phyloP scores from a whole-genome alignment of 163 green algal genomes.

The Botryococcus braunii region DNA sequence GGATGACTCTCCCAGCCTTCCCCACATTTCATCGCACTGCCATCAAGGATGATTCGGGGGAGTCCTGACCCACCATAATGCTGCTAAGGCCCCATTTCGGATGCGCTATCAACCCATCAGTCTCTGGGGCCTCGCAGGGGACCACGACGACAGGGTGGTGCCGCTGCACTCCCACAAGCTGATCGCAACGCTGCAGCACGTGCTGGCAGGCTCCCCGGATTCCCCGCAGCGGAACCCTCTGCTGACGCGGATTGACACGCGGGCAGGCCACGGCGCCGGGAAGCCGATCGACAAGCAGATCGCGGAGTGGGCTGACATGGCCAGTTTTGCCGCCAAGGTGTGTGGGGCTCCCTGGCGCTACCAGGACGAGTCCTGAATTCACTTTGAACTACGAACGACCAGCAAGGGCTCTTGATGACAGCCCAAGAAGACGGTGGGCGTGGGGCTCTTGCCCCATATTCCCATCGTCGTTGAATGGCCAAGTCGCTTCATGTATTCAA shows the following conservation, averaged over 20 bases:
- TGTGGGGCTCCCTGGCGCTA: constrained; percentile 44
- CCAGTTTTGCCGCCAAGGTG: constrained; percentile 57
- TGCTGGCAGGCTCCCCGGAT: constrained; percentile 17
- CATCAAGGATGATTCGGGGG: neutral
- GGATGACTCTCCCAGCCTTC: neutral
- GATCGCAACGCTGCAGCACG: constrained; percentile 66
- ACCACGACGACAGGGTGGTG: constrained; percentile 89
- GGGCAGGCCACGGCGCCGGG: constrained; percentile 72
- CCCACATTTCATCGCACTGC: neutral
- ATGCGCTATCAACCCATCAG: neutral
- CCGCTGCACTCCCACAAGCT: constrained; percentile 89
- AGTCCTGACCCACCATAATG: neutral
- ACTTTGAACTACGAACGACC: too few species aligned
- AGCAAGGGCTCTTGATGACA: too few species aligned
- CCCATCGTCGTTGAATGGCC: too few species aligned
- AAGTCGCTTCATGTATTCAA: too few species aligned
- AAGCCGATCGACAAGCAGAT: constrained; percentile 87
- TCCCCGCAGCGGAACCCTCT: constrained; percentile 63
- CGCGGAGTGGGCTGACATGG: constrained; percentile 61
- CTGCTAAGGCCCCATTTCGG: neutral
- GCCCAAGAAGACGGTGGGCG: too few species aligned
- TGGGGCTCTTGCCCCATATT: too few species aligned
- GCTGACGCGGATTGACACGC: constrained; percentile 45
- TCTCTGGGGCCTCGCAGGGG: constrained; percentile 19
- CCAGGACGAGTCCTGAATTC: too few species aligned